phyloP scores from a whole-genome alignment of 352 stramenopile species.

The Peronospora destructor region DNA sequence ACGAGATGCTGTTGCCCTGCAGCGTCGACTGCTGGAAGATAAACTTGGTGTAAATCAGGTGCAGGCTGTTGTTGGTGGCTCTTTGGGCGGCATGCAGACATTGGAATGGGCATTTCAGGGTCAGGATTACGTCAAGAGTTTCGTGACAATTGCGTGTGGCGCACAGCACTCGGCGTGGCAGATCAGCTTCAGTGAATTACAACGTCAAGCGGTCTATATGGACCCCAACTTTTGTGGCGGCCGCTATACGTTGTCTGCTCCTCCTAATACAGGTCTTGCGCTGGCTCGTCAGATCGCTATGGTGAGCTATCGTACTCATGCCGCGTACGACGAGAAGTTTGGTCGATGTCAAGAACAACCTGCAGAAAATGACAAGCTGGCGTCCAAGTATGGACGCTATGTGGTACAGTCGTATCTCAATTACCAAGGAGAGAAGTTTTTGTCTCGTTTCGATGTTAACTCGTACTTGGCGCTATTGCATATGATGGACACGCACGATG shows the following conservation, averaged over 20 bases:
- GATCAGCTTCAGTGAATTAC: slow-evolving; percentile 92
- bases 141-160: slow-evolving; percentile 91
- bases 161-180: slow-evolving; percentile 94
- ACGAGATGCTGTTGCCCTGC: slow-evolving; percentile 88
- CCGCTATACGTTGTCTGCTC: slow-evolving; percentile 51
- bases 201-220: slow-evolving; percentile 94
- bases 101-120: slow-evolving; percentile 93
- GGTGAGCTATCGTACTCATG: slow-evolving; percentile 92
- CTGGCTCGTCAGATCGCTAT: slow-evolving; percentile 94
- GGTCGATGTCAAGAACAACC: slow-evolving; percentile 49
- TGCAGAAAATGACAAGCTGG: slow-evolving; percentile 14
- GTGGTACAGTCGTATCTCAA: slow-evolving; percentile 83
- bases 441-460: slow-evolving; percentile 92
- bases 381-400: slow-evolving; percentile 39
- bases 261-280: slow-evolving; percentile 76
- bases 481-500: slow-evolving; percentile 95
- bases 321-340: slow-evolving; percentile 91
- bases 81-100: slow-evolving; percentile 96
- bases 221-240: slow-evolving; percentile 89
- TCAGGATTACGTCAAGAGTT: slow-evolving; percentile 75
- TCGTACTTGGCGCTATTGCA: slow-evolving; percentile 93
- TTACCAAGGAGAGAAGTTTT: slow-evolving; percentile 94
- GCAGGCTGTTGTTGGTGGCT: slow-evolving; percentile 90
- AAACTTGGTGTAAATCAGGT: slow-evolving; percentile 84
- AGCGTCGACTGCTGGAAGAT: slow-evolving; percentile 87